Base-by-base conservation (phyloP, 2,329 filamentous ascomycete genomes). In the Alternaria ventricosa region DNA sequence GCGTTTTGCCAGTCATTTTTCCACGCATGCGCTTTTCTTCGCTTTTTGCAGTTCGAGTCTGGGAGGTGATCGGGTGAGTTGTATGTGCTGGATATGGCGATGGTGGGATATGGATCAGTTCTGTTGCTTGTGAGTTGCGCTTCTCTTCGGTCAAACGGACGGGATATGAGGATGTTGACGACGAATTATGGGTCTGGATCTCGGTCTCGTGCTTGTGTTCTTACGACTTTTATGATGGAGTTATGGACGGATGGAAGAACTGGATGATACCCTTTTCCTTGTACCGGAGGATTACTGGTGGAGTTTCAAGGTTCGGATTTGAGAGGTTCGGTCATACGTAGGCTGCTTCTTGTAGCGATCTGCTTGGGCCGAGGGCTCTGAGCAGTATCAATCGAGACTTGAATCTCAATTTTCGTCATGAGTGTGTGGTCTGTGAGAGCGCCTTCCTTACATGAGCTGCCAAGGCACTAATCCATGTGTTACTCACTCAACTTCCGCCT, bases 151-250 rank as follows among this genome's bases (percentile, higher is more conserved):
- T 41, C 36, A 18, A 18, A 18, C 36, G 36, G 36, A 41, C 15
- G 1, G 1, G 0, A 41, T 6, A 65, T 68, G 67, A 63, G 66
- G 1, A 18, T 47, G 47, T 15, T 46, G 20, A 46, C 23, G 6
- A 22, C 43, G 33, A 7, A 15, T 36, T 36, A n/a, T n/a, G 33
- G 36, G 36, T 18, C 4, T n/a, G n/a, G 36, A 6, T 41, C 15
- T 41, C 15, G 4, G n/a, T 18, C 1, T 18, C 5, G 36, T 41
- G 36, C 36, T n/a, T 5, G 4, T 15, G 4, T n/a, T 4, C 4
- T 41, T 18, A 41, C n/a, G n/a, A 18, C 15, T 41, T 41, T 41
- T 18, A 41, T 2, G 44, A 23, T 4, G 44, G 20, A 13, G 44
- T 46, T 15, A 46, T 8, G 44, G 22, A 23, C n/a, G 36, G 36